Evolutionary conservation across 1,139 yeast genomes (phyloP), one percentile per base, ranked within the genome.

Genomic region (Geotrichum bryndzae): DNA sequence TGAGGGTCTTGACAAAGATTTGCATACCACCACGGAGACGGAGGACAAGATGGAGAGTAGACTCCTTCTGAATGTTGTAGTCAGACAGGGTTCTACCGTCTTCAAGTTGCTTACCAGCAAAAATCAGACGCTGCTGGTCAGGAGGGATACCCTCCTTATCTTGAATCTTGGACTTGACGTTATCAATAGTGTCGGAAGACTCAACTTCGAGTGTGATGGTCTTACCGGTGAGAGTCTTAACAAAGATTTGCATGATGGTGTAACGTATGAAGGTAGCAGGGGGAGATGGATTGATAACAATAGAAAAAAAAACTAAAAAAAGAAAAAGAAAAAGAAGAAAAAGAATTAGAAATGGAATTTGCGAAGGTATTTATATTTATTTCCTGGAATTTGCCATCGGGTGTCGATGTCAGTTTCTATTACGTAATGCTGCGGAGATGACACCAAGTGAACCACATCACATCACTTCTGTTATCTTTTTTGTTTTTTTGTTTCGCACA

Each of bases 1-100:
- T 18, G 18, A 18, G 18, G 81, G 98, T 92, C 84, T 92, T 92
- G 83, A 92, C 97, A 84, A 92, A 92, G 15, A 15, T 11, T 41
- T 41, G 46, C 46, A 41, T 41, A 18, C 18, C 18, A 18, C 18
- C 18, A 18, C 18, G 18, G 18, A 18, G 18, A 18, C 18, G 18
- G 18, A 18, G 18, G 18, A 18, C 18, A 18, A 18, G 18, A 18
- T 18, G 18, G 87, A 78, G 63, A 33, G 58, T 59, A 25, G 63
- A 63, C 48, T 56, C 64, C 59, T 61, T 61, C 33, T 87, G 94
- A 73, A 88, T 88, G 84, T 88, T 88, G 71, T 90, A 82, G 83
- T 88, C 95, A 77, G 92, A 18, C 18, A 86, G 70, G 94, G 87
- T 81, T 88, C 95, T 70, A 88, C 98, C 81, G 18, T 18, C 18